Evolutionary conservation across 805 yeast genomes (phyloP).

Genomic region (Lachancea dasiensis): DNA sequence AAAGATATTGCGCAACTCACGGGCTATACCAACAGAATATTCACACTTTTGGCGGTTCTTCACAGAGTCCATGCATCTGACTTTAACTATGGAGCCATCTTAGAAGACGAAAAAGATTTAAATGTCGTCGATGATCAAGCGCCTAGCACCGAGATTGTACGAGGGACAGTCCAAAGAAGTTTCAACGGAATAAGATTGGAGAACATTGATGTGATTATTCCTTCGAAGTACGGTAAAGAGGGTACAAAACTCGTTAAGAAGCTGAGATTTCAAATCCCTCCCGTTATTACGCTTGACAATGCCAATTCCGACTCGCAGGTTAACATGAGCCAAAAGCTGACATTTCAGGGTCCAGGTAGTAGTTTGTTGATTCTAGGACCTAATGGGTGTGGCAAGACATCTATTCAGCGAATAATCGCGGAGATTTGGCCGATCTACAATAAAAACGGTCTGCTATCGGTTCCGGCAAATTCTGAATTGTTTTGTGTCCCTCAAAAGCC

Average conservation of each 20-base stretch:
- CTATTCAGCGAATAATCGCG: constrained; percentile 75
- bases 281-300: constrained; percentile 19
- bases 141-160: constrained; percentile 42
- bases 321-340: constrained; percentile 35
- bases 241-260: constrained; percentile 58
- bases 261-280: constrained; percentile 49
- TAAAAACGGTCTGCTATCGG: constrained; percentile 64
- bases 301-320: constrained; percentile 8
- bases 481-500: constrained; percentile 81
- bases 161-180: constrained; percentile 74
- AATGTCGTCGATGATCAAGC: neutral
- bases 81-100: constrained; percentile 35
- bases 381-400: constrained; percentile 86
- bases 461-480: constrained; percentile 65
- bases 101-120: constrained; percentile 1
- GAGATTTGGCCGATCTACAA: constrained; percentile 88
- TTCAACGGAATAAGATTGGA: constrained; percentile 80
- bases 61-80: constrained; percentile 71
- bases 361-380: constrained; percentile 78
- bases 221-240: constrained; percentile 54
- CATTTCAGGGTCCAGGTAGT: constrained; percentile 41
- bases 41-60: constrained; percentile 63
- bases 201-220: constrained; percentile 75
- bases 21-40: constrained; percentile 84
- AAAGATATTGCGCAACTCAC: constrained; percentile 88